Evolutionary conservation across 257 asterid genomes (phyloP), one percentile per base, ranked within the genome.

Genomic region (Nicotiana knightiana): DNA sequence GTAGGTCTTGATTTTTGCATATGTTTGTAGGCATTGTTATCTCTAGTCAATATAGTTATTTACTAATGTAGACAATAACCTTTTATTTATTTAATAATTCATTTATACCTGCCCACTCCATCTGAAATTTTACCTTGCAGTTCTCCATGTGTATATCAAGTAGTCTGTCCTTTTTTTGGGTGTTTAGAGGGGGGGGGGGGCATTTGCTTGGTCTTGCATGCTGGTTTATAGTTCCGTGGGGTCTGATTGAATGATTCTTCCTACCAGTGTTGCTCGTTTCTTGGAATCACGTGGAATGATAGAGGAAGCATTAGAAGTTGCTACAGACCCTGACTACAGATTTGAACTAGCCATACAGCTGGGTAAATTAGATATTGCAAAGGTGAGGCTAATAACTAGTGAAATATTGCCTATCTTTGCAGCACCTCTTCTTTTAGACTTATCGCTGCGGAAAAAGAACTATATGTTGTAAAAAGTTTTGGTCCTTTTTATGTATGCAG

Each of bases 201-300:
- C 3, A 8, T 24, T 76, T 26, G 12, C 28, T 37, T 59, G 24
- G 48, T 55, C 68, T 68, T 37, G 77, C 48, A 17, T 68, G 18
- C 77, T 68, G 13, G 48, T 63, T 46, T 28, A 33, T 39, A 43
- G 64, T 64, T 9, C 39, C 62, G 21, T 66, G 62, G 54, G 53
- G 28, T 28, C 39, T 32, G 7, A 66, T 48, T 64, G 51, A 53
- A 51, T 66, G 55, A 9, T 66, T 75, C 16, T 51, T 10, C 33
- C 53, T 75, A 76, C 78, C 85, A 95, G 98, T 83, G 98, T 95
- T 83, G 98, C 97, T 54, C 97, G 83, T 83, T 95, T 95, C 92
- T 89, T 95, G 92, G 98, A 96, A 85, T 96, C 99, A 58, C 95
- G 99, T 21, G 99, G 95, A 77, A 96, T 94, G 97, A 88, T 89